Base-by-base conservation (phyloP, 2,329 filamentous ascomycete genomes). In the Xylariaceae sp. region DNA sequence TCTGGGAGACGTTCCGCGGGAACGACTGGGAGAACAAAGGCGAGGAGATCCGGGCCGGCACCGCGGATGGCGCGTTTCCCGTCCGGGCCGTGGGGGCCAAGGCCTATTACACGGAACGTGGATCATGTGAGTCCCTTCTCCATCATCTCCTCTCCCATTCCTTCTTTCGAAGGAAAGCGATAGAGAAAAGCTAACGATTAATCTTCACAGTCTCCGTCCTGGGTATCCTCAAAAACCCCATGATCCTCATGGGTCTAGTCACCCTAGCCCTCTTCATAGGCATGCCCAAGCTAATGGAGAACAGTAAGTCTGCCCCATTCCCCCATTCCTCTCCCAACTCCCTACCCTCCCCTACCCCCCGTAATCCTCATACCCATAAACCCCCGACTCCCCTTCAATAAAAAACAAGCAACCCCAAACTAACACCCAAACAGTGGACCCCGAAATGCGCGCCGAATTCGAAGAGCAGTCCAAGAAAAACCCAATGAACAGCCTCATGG, bases 211-310 rank as follows among this genome's bases (percentile, higher is more conserved):
- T 92, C 74, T 89, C 86, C 16, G 79, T 92, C n/a, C 67, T 96
- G 53, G 83, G 81, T 54, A 85, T 96, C 52, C 77, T 96, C 65
- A 94, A 94, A 77, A 96, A 89, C 68, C 94, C 94, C 3, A 97
- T 97, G 91, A 96, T 97, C 60, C 80, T 99, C 56, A 87, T 99
- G 76, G 91, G 87, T 4, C 73, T 95, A 32, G 84, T 94, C 37
- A 90, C 86, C 57, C 83, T 96, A 76, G 85, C 76, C 5, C 76
- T 96, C 61, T 91, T 96, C 59, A 80, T 97, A 65, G 92, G 92
- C 61, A 89, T 97, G 88, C 94, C 94, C 13, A 94, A 96, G 72
- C 72, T 99, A 52, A 85, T 97, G 76, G 92, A 97, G 48, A 96
- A 94, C 69, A 96, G 92, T 96, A 83, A 59, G 89, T 39, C 19